phyloP scores from a whole-genome alignment of 2,329 filamentous ascomycete species.

The Fusarium ambrosium region DNA sequence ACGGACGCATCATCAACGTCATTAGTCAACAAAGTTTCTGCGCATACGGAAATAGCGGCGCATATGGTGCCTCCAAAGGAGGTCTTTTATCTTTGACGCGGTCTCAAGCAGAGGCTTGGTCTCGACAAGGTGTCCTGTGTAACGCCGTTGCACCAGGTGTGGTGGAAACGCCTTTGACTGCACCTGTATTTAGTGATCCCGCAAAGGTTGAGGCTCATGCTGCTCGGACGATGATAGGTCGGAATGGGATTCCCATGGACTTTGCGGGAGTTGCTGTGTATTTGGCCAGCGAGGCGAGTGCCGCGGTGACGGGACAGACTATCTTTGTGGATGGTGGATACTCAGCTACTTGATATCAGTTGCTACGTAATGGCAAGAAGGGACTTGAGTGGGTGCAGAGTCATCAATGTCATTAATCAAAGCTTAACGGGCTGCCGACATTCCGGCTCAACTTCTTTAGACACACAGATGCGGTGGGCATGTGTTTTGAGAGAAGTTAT shows the following conservation, averaged over 20 bases:
- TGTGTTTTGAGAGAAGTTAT: background rate
- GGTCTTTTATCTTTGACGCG: slow-evolving; percentile 50
- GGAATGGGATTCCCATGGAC: slow-evolving; percentile 50
- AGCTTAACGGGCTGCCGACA: no score
- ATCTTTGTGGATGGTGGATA: slow-evolving; percentile 54
- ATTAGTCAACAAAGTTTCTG: slow-evolving; percentile 51
- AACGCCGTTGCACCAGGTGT: slow-evolving; percentile 52
- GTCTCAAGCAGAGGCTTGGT: slow-evolving; percentile 54
- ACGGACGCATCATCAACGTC: slow-evolving; percentile 53
- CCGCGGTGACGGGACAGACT: slow-evolving; percentile 51
- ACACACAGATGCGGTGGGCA: background rate
- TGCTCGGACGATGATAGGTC: slow-evolving; percentile 47
- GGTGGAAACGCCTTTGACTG: slow-evolving; percentile 48
- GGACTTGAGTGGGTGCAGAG: background rate
- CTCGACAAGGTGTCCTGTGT: slow-evolving; percentile 49
- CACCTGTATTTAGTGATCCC: slow-evolving; percentile 38
- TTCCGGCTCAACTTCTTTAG: background rate
- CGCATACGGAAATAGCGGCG: slow-evolving; percentile 51
- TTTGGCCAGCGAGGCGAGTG: slow-evolving; percentile 49
- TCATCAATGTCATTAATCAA: no score
- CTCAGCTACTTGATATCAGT: slow-evolving; percentile 40
- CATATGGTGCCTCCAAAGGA: slow-evolving; percentile 51
- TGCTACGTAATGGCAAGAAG: background rate
- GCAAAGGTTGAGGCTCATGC: slow-evolving; percentile 43
- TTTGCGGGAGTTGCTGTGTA: slow-evolving; percentile 50